phyloP scores from a whole-genome alignment of 192 early-diverging fungal genomes.

The Backusella tarrabulga region DNA sequence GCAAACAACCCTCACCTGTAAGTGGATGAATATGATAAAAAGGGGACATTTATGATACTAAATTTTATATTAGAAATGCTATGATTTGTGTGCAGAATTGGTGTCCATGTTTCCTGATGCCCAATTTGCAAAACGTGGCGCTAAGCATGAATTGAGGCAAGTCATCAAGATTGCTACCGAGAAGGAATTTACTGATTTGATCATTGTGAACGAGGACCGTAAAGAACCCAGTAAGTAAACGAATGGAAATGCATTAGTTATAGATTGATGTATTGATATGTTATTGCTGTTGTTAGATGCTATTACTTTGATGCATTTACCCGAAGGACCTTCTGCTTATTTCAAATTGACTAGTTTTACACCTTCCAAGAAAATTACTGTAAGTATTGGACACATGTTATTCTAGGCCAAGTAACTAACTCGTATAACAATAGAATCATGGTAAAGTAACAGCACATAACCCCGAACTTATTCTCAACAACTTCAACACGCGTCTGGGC shows the following conservation, averaged over 20 bases:
- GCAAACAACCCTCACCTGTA: slow-evolving; percentile 61
- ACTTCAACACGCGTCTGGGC: slow-evolving; percentile 94
- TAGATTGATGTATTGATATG: too few species aligned
- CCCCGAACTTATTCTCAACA: slow-evolving; percentile 97
- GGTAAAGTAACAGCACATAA: slow-evolving; percentile 76
- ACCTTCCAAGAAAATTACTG: slow-evolving; percentile 72
- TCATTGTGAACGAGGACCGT: slow-evolving; percentile 92
- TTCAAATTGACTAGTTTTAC: slow-evolving; percentile 88
- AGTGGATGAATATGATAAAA: neutral
- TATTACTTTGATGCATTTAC: slow-evolving; percentile 91
- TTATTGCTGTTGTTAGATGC: slow-evolving; percentile 45
- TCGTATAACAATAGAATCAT: slow-evolving; percentile 53
- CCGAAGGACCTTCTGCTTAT: slow-evolving; percentile 95
- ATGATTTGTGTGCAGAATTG: slow-evolving; percentile 90
- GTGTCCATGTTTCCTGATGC: slow-evolving; percentile 87
- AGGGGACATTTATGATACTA: neutral
- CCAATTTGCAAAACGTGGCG: slow-evolving; percentile 83
- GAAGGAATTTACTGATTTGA: slow-evolving; percentile 89
- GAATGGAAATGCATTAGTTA: neutral
- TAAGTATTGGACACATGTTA: slow-evolving; percentile 10
- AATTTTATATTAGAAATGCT: slow-evolving; percentile 45
- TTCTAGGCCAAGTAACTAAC: neutral
- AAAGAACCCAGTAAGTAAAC: slow-evolving; percentile 77
- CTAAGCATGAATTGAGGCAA: slow-evolving; percentile 85
- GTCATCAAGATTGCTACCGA: slow-evolving; percentile 90